Conservation (phyloP, 2,329 filamentous ascomycete genomes). For the Xylariaceae sp. region DNA sequence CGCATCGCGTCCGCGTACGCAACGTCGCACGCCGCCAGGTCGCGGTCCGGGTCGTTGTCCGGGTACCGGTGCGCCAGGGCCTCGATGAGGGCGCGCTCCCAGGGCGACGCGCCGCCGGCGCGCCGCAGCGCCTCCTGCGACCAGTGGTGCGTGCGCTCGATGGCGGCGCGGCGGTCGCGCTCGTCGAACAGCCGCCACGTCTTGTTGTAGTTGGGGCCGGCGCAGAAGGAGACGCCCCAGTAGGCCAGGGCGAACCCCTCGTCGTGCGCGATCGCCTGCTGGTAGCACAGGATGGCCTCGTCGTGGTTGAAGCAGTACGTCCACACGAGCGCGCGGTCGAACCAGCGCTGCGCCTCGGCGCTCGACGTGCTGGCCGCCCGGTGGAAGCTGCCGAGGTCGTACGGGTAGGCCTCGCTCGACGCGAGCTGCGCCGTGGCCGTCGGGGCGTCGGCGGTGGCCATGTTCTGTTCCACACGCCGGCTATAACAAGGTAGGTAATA, state of each 20-base stretch:
- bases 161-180: constrained; percentile 7
- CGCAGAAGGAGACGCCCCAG: constrained; percentile 47
- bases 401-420: neutral
- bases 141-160: neutral
- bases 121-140: constrained; percentile 6
- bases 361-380: constrained; percentile 37
- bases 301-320: constrained; percentile 55
- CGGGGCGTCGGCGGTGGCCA: neutral
- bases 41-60: constrained; percentile 1
- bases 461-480: too few relatives aligned
- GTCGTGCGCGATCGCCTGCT: constrained; percentile 36
- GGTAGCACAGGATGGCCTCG: constrained; percentile 44
- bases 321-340: constrained; percentile 50
- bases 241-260: constrained; percentile 37
- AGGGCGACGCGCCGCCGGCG: neutral
- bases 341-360: constrained; percentile 44
- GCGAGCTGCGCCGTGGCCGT: neutral
- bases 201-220: constrained; percentile 45
- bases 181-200: constrained; percentile 16
- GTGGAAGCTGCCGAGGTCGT: constrained; percentile 39
- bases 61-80: constrained; percentile 11
- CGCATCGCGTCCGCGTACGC: constrained; percentile 15
- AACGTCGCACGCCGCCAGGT: constrained; percentile 6
- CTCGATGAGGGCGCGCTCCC: constrained; percentile 10
- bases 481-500: too few relatives aligned